Conservation (phyloP, 495 filamentous ascomycete species). For the Talaromyces thailandensis region DNA sequence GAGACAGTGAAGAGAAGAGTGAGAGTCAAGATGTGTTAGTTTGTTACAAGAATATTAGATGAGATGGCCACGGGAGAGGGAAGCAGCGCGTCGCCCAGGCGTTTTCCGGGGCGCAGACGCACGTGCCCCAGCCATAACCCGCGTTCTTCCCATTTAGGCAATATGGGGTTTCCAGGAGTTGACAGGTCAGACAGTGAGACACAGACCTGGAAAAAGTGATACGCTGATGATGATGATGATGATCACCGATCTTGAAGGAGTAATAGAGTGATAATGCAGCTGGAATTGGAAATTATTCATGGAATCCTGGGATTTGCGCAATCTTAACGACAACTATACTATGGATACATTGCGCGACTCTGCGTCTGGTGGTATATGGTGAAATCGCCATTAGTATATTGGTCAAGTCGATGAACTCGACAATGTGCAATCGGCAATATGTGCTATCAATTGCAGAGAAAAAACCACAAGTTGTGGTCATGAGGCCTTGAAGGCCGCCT, state of each 20-base stretch:
- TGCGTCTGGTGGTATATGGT: background rate
- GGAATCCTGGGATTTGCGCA: background rate
- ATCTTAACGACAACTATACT: background rate
- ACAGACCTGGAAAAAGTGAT: too few species aligned
- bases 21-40: background rate
- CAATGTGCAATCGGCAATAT: background rate
- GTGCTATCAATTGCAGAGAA: background rate
- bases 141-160: background rate
- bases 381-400: background rate
- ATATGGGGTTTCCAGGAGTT: background rate
- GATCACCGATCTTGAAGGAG: too few species aligned
- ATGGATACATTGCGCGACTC: background rate
- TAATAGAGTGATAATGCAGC: too few species aligned
- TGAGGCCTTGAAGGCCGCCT: background rate
- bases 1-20: background rate
- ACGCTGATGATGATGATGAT: too few species aligned
- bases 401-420: background rate
- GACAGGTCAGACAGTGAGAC: background rate
- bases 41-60: background rate
- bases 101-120: background rate
- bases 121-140: background rate
- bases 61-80: background rate
- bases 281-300: background rate
- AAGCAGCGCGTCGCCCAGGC: background rate
- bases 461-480: background rate